These are phyloP conservation scores for Coprinopsis cinerea DNA, from an alignment of 768 basidiomycete species.

Conservation along the genomic window DNA sequence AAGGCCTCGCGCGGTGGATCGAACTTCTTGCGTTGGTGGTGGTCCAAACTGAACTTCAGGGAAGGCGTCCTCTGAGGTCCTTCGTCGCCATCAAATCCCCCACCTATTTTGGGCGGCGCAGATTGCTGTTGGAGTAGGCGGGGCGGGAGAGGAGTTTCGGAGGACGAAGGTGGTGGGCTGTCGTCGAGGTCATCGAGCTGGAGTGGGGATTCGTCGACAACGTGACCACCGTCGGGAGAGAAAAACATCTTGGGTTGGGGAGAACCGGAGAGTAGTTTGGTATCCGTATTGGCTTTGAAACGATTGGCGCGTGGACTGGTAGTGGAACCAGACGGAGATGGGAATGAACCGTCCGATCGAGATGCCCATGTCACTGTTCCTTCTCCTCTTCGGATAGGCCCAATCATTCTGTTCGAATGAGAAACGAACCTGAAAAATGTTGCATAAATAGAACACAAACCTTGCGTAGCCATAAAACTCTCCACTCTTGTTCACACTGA, in stretches of 20 bases:
- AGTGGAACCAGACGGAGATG: background rate
- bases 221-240: background rate
- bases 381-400: slow-evolving; percentile 51
- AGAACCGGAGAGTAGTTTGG: background rate
- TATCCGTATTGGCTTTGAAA: background rate
- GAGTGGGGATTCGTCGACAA: background rate
- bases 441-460: slow-evolving; percentile 30
- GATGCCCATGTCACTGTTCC: slow-evolving; percentile 54
- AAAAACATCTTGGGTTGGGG: slow-evolving; percentile 1
- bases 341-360: slow-evolving; percentile 8
- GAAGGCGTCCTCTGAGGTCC: slow-evolving; percentile 23
- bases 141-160: too few relatives aligned
- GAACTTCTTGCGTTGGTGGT: slow-evolving; percentile 7
- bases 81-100: slow-evolving; percentile 35
- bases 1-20: slow-evolving; percentile 17
- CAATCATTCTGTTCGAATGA: slow-evolving; percentile 53
- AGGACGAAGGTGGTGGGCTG: background rate
- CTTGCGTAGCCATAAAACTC: slow-evolving; percentile 92
- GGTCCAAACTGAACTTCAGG: slow-evolving; percentile 29
- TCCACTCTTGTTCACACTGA: slow-evolving; percentile 90
- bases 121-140: slow-evolving; percentile 23
- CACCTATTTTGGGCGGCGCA: slow-evolving; percentile 53
- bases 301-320: background rate
- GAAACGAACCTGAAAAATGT: background rate
- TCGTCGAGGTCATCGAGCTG: background rate